Evolutionary conservation across 805 yeast species (phyloP), one percentile per base, ranked within the genome.

Genomic region (Wickerhamomyces sydowiorum): DNA sequence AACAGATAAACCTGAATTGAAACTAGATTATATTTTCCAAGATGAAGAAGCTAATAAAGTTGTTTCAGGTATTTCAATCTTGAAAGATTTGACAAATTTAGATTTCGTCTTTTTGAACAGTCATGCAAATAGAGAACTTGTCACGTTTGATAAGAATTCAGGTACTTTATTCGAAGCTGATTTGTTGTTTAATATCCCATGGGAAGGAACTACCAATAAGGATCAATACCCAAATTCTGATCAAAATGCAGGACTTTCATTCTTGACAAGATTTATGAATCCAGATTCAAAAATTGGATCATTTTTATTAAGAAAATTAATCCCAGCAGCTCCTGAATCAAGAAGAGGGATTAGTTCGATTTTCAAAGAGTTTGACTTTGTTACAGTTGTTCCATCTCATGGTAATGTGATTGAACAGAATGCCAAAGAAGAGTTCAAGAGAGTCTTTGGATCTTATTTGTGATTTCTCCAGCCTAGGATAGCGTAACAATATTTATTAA

Each of bases 111-210:
- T 67, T 52, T 55, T 81, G 41, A 83, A 84, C 12, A 57, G 62
- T 5, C 83, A 77, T 52, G 57, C 50, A n/a, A 82, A 82, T 58
- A 69, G 73, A 54, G 89, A 82, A 56, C 59, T 82, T 40, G 72
- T 77, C 3, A 52, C 75, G 49, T 75, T 57, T 53, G 77, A 77
- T 53, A 65, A 63, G 35, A 56, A 58, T 13, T 62, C 77, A 28
- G 72, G 72, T 55, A 66, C 76, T 0, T 52, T 82, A 17, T 65
- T 75, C 45, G 78, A 72, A 50, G 88, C 81, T 13, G 88, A 82
- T 56, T 55, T 81, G 44, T 52, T 81, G 27, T 75, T 82, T 62
- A 78, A 80, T 54, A 63, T 80, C 47, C 80, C 79, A 12, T 65
- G 66, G 27, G 49, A 54, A 15, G 72, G 69, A 12, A 8, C 27